Conservation (phyloP, 129 eudicot species). For the Pseudognaphalium luteoalbum region DNA sequence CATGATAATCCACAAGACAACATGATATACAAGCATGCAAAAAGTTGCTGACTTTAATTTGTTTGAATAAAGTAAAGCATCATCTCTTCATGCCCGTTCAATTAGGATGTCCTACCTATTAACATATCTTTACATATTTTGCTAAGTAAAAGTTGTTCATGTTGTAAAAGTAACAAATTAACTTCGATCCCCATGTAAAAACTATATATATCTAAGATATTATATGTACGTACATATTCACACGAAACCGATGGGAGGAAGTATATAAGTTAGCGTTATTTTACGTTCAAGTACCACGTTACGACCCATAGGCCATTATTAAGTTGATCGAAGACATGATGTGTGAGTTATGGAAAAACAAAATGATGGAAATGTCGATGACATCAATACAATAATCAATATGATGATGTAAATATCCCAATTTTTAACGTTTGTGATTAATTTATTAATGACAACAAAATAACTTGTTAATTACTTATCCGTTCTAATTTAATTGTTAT, state of each 20-base stretch:
- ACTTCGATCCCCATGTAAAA: background rate
- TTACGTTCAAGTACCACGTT: background rate
- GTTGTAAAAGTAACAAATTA: background rate
- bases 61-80: constrained; percentile 21
- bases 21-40: constrained; percentile 32
- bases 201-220: background rate
- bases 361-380: background rate
- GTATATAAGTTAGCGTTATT: background rate
- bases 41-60: constrained; percentile 29
- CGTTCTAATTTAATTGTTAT: too few relatives aligned
- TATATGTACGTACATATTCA: background rate
- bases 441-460: too few relatives aligned
- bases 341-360: background rate
- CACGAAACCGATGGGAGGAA: background rate
- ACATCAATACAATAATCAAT: constrained; percentile 1
- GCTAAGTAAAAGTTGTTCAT: background rate
- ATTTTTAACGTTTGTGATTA: constrained; percentile 23
- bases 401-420: background rate
- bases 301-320: background rate
- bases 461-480: too few relatives aligned
- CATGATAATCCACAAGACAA: constrained; percentile 30
- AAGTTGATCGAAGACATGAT: background rate
- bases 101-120: constrained; percentile 5
- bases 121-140: background rate
- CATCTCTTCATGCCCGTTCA: constrained; percentile 30